Evolutionary conservation across 192 early-diverging fungal species (phyloP).

Genomic region (Chytriomyces confervae): DNA sequence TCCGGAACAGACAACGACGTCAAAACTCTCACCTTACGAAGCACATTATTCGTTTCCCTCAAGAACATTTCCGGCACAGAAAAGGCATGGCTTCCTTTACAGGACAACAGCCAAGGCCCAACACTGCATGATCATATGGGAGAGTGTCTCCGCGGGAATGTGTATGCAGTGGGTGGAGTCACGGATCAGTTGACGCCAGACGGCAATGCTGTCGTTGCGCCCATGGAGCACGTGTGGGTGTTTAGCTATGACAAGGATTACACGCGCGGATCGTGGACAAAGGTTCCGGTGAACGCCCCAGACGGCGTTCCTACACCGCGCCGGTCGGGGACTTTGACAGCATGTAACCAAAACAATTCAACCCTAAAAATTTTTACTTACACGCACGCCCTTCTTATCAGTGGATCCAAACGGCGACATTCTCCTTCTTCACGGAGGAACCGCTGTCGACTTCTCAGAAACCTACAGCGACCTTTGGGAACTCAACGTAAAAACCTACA

Average conservation of each 20-base stretch:
- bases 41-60: slow-evolving; percentile 17
- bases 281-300: background rate
- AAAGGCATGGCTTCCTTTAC: slow-evolving; percentile 8
- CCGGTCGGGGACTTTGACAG: slow-evolving; percentile 25
- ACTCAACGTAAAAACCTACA: slow-evolving; percentile 6
- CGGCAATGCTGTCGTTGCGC: background rate
- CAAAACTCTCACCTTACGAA: slow-evolving; percentile 7
- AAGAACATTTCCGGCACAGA: background rate
- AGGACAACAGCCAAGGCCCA: background rate
- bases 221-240: slow-evolving; percentile 6
- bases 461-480: slow-evolving; percentile 30
- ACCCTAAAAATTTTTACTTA: background rate
- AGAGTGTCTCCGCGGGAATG: slow-evolving; percentile 15
- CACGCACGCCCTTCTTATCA: background rate
- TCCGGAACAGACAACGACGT: slow-evolving; percentile 8
- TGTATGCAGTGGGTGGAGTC: slow-evolving; percentile 21
- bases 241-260: slow-evolving; percentile 6
- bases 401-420: slow-evolving; percentile 6
- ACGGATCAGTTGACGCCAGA: background rate
- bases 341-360: slow-evolving; percentile 12
- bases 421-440: slow-evolving; percentile 23
- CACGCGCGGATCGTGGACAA: slow-evolving; percentile 15
- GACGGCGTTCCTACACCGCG: slow-evolving; percentile 17
- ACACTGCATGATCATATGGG: slow-evolving; percentile 22
- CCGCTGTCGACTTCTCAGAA: background rate